A percentile compares a stretch with the other conserved stretches of the same genome.
Conservation (phyloP, 345 rosid species). For the Clarkia xantiana region DNA sequence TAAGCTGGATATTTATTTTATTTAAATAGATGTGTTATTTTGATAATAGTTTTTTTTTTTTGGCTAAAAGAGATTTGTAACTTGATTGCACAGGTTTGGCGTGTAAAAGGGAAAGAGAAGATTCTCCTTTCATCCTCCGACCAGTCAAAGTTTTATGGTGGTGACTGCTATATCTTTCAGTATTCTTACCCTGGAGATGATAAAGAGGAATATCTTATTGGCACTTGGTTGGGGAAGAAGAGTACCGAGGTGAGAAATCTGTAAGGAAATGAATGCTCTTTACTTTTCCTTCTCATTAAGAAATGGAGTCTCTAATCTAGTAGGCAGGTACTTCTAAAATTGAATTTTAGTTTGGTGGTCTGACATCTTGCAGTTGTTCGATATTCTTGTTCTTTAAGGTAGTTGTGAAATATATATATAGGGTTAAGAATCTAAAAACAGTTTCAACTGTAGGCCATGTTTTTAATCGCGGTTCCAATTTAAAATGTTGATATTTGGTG, state of each 20-base stretch:
- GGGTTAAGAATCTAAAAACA: too few relatives aligned
- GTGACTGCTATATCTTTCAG: conserved; percentile 81
- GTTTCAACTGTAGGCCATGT: too few relatives aligned
- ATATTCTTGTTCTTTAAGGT: too few relatives aligned
- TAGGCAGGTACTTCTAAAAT: too few relatives aligned
- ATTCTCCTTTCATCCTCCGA: conserved; percentile 60
- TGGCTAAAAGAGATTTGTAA: conserved; percentile 9
- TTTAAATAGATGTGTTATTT: neutral
- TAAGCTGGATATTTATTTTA: neutral
- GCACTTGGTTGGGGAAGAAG: conserved; percentile 92
- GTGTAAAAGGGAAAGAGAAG: conserved; percentile 58
- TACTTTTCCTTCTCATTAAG: neutral
- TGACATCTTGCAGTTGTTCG: neutral
- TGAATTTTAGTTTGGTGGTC: too few relatives aligned
- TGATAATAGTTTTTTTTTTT: neutral
- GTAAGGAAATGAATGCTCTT: conserved; percentile 2
- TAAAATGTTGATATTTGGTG: too few relatives aligned
- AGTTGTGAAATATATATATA: neutral
- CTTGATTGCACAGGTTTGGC: conserved; percentile 53
- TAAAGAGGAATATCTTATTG: conserved; percentile 74
- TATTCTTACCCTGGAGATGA: conserved; percentile 93
- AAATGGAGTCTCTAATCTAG: too few relatives aligned
- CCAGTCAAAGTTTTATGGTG: conserved; percentile 74
- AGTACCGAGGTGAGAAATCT: conserved; percentile 54
- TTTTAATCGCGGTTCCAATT: too few relatives aligned